Percentiles rank a stretch among this genome's conserved stretches.
phyloP scores from a whole-genome alignment of 2,329 filamentous ascomycete species.

The Passalora sequoiae region DNA sequence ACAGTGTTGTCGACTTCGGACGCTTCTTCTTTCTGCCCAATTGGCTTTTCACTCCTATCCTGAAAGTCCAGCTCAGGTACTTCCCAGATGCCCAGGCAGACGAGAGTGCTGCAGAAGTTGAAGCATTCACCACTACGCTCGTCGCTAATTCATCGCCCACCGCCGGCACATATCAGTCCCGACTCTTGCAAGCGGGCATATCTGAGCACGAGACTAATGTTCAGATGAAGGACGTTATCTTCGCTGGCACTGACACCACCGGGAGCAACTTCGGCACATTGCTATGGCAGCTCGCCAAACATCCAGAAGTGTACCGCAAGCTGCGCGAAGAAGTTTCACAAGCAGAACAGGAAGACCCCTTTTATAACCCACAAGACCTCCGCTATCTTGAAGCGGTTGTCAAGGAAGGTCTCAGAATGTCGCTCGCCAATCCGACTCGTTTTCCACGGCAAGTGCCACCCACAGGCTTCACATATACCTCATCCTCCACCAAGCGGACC shows the following conservation, averaged over 20 bases:
- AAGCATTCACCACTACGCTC: slow-evolving; percentile 41
- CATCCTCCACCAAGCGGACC: slow-evolving; percentile 9
- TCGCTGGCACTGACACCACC: slow-evolving; percentile 51
- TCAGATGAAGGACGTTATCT: slow-evolving; percentile 52
- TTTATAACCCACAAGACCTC: slow-evolving; percentile 34
- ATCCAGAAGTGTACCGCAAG: slow-evolving; percentile 37
- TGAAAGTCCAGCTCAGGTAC: slow-evolving; percentile 36
- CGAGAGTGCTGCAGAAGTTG: slow-evolving; percentile 38
- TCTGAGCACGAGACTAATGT: slow-evolving; percentile 42
- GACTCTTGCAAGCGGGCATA: slow-evolving; percentile 44
- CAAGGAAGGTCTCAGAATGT: slow-evolving; percentile 48
- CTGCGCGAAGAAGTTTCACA: slow-evolving; percentile 35
- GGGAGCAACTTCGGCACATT: slow-evolving; percentile 49
- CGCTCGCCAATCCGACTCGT: slow-evolving; percentile 49
- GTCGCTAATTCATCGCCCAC: slow-evolving; percentile 32
- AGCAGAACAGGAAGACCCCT: slow-evolving; percentile 20
- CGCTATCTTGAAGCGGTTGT: slow-evolving; percentile 48
- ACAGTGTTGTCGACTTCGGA: slow-evolving; percentile 52
- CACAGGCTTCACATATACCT: slow-evolving; percentile 34
- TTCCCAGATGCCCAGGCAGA: slow-evolving; percentile 33
- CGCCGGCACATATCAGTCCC: slow-evolving; percentile 45
- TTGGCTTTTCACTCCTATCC: slow-evolving; percentile 37
- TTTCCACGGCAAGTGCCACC: slow-evolving; percentile 46
- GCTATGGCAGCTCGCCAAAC: slow-evolving; percentile 42
- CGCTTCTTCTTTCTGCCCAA: slow-evolving; percentile 52